A percentile compares a stretch with the other conserved stretches of the same genome.
phyloP scores from a whole-genome alignment of 1,139 yeast genomes.

The Diutina ranongensis region DNA sequence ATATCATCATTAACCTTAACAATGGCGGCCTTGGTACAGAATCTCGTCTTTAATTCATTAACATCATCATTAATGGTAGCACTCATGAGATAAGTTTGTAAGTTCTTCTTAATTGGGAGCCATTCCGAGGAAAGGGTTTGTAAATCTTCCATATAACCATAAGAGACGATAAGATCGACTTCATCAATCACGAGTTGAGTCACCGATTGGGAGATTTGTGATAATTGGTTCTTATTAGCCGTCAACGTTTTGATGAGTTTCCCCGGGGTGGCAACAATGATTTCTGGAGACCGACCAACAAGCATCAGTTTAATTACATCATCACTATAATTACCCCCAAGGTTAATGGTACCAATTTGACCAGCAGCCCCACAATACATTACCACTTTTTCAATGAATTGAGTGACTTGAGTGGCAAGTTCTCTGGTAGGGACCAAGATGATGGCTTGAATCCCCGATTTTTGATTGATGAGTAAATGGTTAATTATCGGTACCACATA shows the following conservation, averaged over 20 bases:
- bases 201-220: constrained; percentile 23
- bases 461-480: constrained; percentile 33
- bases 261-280: constrained; percentile 82
- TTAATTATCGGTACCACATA: constrained; percentile 72
- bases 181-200: constrained; percentile 83
- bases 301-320: constrained; percentile 63
- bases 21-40: constrained; percentile 81
- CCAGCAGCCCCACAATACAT: constrained; percentile 50
- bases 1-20: constrained; percentile 57
- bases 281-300: constrained; percentile 55
- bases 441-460: constrained; percentile 36
- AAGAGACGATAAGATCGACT: constrained; percentile 82
- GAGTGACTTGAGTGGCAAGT: constrained; percentile 70
- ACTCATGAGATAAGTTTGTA: constrained; percentile 91
- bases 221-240: constrained; percentile 34
- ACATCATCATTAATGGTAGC: constrained; percentile 90
- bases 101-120: constrained; percentile 59
- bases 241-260: constrained; percentile 54
- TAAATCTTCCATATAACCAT: constrained; percentile 85
- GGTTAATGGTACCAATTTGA: constrained; percentile 52
- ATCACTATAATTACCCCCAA: constrained; percentile 64
- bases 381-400: constrained; percentile 57
- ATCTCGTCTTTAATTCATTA: constrained; percentile 58
- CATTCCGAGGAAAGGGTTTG: constrained; percentile 41
- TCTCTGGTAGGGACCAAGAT: constrained; percentile 81